phyloP scores from a whole-genome alignment of 2,329 filamentous ascomycete species.

The Helotiales sp. region DNA sequence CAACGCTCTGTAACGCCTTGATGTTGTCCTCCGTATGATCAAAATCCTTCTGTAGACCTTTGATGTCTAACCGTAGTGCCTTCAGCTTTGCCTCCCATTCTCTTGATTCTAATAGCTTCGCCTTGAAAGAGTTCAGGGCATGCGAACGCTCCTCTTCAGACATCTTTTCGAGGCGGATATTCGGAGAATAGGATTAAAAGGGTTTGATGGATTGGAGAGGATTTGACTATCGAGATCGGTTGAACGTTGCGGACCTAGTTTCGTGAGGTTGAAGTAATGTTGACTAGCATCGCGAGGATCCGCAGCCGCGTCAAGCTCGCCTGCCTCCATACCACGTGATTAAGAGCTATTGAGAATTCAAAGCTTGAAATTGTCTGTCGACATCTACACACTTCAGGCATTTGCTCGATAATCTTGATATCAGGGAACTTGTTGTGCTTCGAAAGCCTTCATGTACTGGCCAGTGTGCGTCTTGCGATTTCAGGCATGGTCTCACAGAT shows the following conservation, averaged over 20 bases:
- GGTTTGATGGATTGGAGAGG: background rate
- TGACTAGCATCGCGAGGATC: background rate
- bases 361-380: no score
- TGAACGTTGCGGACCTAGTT: background rate
- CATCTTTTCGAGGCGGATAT: constrained; percentile 19
- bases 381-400: no score
- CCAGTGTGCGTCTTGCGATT: no score
- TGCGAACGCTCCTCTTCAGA: constrained; percentile 58
- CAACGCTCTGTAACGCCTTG: constrained; percentile 97
- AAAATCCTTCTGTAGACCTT: constrained; percentile 90
- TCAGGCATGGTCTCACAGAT: background rate
- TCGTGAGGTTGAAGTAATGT: background rate
- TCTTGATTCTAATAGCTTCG: constrained; percentile 86
- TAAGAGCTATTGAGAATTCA: no score
- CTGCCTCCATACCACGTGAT: background rate
- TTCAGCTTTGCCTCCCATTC: constrained; percentile 99
- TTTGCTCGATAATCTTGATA: no score
- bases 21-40: constrained; percentile 99
- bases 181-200: background rate
- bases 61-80: constrained; percentile 89
- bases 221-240: background rate
- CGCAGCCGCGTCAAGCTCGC: background rate
- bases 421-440: no score
- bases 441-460: no score
- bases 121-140: constrained; percentile 76